phyloP scores from a whole-genome alignment of 2,329 filamentous ascomycete species.

The Aspergillus piperis region DNA sequence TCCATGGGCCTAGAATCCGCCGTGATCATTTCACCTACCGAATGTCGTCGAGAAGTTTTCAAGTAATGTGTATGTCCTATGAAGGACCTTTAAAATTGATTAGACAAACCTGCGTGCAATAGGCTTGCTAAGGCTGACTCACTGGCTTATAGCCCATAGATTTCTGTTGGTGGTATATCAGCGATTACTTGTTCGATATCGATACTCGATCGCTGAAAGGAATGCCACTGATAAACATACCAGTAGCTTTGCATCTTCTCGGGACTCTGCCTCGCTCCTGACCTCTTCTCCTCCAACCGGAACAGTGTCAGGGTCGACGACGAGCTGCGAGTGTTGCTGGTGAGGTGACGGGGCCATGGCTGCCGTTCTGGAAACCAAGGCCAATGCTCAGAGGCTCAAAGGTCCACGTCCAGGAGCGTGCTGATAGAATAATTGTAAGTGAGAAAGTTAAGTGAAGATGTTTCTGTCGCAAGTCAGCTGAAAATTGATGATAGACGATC shows the following conservation, averaged over 20 bases:
- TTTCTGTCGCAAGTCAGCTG: constrained; percentile 1
- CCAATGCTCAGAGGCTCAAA: neutral
- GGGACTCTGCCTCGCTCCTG: constrained; percentile 28
- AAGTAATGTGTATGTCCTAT: constrained; percentile 58
- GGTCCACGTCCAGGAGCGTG: neutral
- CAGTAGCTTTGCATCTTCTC: constrained; percentile 41
- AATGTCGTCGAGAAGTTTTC: constrained; percentile 64
- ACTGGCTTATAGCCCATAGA: constrained; percentile 60
- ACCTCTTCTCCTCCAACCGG: constrained; percentile 27
- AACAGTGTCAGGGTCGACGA: constrained; percentile 26
- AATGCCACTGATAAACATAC: constrained; percentile 24
- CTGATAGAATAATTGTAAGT: constrained; percentile 1
- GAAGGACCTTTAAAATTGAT: constrained; percentile 50
- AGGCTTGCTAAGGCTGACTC: constrained; percentile 23
- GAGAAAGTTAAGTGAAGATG: constrained; percentile 3
- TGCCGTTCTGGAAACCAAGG: constrained; percentile 4
- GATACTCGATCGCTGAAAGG: neutral
- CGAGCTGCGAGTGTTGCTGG: constrained; percentile 23
- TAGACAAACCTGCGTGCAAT: constrained; percentile 15
- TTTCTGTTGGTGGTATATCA: constrained; percentile 39
- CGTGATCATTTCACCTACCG: constrained; percentile 41
- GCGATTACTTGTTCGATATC: neutral
- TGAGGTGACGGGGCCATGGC: constrained; percentile 18
- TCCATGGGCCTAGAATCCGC: constrained; percentile 39
- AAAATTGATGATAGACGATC: constrained; percentile 18